A percentile compares a stretch with the other conserved stretches of the same genome.
Conservation (phyloP, 805 yeast species). For the Metschnikowia similis region DNA sequence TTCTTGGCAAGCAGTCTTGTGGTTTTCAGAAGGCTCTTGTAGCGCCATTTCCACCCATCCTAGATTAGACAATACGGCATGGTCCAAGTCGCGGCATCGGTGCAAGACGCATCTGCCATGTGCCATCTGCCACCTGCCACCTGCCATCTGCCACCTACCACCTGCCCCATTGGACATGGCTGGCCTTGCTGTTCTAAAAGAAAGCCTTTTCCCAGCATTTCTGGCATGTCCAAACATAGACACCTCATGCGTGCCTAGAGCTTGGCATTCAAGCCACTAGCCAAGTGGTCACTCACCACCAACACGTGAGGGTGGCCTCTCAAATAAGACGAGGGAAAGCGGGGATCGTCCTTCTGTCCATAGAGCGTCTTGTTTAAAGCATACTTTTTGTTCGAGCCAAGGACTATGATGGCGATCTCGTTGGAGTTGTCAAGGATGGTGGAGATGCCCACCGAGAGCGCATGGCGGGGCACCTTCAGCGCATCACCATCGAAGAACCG, state of each 20-base stretch:
- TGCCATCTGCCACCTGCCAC: too few species aligned
- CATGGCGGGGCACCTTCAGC: conserved; percentile 46
- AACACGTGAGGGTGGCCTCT: conserved; percentile 43
- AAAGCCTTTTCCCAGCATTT: too few species aligned
- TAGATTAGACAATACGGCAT: too few species aligned
- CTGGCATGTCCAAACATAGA: too few species aligned
- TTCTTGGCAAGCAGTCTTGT: too few species aligned
- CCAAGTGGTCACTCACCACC: conserved; percentile 47
- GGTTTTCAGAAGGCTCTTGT: too few species aligned
- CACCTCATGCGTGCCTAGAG: conserved; percentile 17
- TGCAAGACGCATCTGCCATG: too few species aligned
- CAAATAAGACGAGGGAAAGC: conserved; percentile 48
- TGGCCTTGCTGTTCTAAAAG: too few species aligned
- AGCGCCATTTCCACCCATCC: too few species aligned
- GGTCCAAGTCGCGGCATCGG: too few species aligned
- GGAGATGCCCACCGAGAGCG: conserved; percentile 54
- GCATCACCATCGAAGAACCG: conserved; percentile 47
- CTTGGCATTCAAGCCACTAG: conserved; percentile 36
- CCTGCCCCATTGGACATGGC: too few species aligned
- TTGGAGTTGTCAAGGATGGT: conserved; percentile 53
- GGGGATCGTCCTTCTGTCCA: conserved; percentile 34
- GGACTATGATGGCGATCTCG: conserved; percentile 48
- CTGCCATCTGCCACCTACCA: too few species aligned
- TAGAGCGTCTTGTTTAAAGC: conserved; percentile 46
- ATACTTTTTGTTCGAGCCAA: conserved; percentile 43